Evolutionary conservation across 345 rosid genomes (phyloP), one percentile per base, ranked within the genome.

Genomic region (Corymbia maculata): DNA sequence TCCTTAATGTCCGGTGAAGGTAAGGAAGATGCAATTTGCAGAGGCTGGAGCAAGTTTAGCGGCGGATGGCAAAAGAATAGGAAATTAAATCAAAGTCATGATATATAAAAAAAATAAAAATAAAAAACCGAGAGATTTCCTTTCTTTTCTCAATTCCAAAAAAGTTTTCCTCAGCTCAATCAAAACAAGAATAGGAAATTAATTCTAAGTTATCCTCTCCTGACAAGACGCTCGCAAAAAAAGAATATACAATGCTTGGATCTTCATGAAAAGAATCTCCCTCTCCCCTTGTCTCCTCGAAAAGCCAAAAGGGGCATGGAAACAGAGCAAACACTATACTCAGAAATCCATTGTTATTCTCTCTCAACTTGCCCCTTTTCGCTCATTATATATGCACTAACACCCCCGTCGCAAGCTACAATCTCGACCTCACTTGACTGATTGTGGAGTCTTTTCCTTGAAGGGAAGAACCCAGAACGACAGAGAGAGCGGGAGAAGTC

Each of bases 201-300:
- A 36, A 36, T 36, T 36, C 42, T 36, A 36, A 36, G 22, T 55
- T 22, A 3, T 53, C 59, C 19, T 53, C 59, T 7, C 59, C 24
- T 52, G 26, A 53, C 59, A 53, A 53, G 42, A 36, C 42, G 42
- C 42, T 36, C 42, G 42, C n/a, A 9, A 57, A 57, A 57, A n/a
- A 42, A 86, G 90, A 89, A 89, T 86, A 86, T 51, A 24, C 85
- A 44, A 88, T 85, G 70, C 90, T 88, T 88, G 45, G 13, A 86
- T 70, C 49, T 70, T 51, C 53, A 51, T 49, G 36, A 11, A 49
- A 89, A 57, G 88, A 79, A 79, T 53, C 42, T 36, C 24, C 17
- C 26, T n/a, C 22, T 12, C 26, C 13, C 13, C 42, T 68, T 13
- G 50, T 86, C 51, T 32, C 19, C 85, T 22, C 17, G 1, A 2